phyloP scores from a whole-genome alignment of 2,329 filamentous ascomycete genomes.

The Diplodia scrobiculata region DNA sequence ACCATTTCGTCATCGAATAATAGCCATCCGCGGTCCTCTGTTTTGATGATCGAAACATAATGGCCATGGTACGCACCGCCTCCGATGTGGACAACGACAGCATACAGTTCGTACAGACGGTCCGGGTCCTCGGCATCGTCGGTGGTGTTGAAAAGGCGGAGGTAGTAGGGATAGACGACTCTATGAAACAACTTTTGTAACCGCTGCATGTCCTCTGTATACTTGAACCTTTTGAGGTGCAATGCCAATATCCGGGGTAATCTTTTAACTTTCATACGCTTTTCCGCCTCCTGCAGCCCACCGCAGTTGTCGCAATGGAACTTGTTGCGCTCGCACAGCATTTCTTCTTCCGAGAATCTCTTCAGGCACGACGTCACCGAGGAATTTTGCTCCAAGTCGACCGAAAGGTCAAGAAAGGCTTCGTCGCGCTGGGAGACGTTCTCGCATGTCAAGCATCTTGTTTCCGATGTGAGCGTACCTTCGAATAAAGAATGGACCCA shows the following conservation, averaged over 20 bases:
- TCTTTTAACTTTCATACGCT: slow-evolving; percentile 98
- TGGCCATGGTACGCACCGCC: slow-evolving; percentile 96
- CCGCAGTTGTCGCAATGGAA: slow-evolving; percentile 98
- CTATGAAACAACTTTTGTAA: slow-evolving; percentile 96
- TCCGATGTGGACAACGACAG: slow-evolving; percentile 95
- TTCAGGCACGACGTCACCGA: slow-evolving; percentile 93
- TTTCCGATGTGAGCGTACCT: slow-evolving; percentile 91
- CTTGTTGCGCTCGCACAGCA: slow-evolving; percentile 97
- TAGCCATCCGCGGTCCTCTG: slow-evolving; percentile 91
- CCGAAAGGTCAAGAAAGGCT: slow-evolving; percentile 91
- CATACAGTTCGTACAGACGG: slow-evolving; percentile 92
- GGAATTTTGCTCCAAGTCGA: slow-evolving; percentile 91
- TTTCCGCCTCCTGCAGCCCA: slow-evolving; percentile 94
- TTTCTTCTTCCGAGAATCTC: slow-evolving; percentile 97
- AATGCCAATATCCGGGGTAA: slow-evolving; percentile 87
- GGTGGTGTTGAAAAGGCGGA: slow-evolving; percentile 96
- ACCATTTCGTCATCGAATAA: slow-evolving; percentile 99
- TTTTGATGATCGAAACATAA: slow-evolving; percentile 97
- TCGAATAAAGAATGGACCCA: slow-evolving; percentile 99
- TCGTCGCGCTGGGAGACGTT: slow-evolving; percentile 94
- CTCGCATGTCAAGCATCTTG: slow-evolving; percentile 93
- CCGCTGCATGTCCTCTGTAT: slow-evolving; percentile 90
- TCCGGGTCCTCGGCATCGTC: slow-evolving; percentile 93
- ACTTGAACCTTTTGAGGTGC: slow-evolving; percentile 97
- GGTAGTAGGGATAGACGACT: slow-evolving; percentile 94